Conservation (phyloP, 129 eudicot species). For the Pseudognaphalium luteoalbum region DNA sequence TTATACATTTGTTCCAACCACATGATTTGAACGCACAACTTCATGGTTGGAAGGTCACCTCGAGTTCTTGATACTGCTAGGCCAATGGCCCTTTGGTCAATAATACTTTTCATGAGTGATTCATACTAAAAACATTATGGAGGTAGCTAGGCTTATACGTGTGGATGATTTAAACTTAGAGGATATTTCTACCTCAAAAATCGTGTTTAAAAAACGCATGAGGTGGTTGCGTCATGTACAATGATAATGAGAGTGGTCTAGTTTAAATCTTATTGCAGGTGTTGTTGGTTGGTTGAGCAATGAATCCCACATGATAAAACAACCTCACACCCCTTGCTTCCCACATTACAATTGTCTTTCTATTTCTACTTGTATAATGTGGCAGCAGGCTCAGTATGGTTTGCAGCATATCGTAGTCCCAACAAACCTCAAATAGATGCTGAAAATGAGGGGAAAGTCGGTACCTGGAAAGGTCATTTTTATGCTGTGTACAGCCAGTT, state of each 20-base stretch:
- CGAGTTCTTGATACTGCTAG: too few species aligned
- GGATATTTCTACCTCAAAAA: background rate
- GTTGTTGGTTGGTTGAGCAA: slow-evolving; percentile 54
- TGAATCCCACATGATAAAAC: slow-evolving; percentile 62
- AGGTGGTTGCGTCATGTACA: slow-evolving; percentile 41
- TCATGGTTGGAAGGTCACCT: too few species aligned
- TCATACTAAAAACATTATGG: background rate
- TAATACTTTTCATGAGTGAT: background rate
- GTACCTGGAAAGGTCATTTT: slow-evolving; percentile 51
- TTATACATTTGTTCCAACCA: too few species aligned
- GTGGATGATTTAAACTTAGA: background rate
- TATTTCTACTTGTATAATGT: slow-evolving; percentile 13
- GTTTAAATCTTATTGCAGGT: slow-evolving; percentile 24
- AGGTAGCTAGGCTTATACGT: background rate
- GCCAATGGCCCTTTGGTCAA: too few species aligned
- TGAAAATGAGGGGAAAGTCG: slow-evolving; percentile 55
- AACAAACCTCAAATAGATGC: slow-evolving; percentile 13
- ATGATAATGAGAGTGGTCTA: slow-evolving; percentile 20
- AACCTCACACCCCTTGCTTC: slow-evolving; percentile 48
- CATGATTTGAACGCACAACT: too few species aligned
- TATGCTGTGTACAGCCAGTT: slow-evolving; percentile 56
- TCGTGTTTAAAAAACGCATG: slow-evolving; percentile 2
- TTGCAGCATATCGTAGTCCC: slow-evolving; percentile 10
- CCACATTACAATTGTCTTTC: slow-evolving; percentile 22
- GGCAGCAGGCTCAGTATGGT: slow-evolving; percentile 10